Base-by-base conservation (phyloP, 78 protist species). In the Guillardia theta region DNA sequence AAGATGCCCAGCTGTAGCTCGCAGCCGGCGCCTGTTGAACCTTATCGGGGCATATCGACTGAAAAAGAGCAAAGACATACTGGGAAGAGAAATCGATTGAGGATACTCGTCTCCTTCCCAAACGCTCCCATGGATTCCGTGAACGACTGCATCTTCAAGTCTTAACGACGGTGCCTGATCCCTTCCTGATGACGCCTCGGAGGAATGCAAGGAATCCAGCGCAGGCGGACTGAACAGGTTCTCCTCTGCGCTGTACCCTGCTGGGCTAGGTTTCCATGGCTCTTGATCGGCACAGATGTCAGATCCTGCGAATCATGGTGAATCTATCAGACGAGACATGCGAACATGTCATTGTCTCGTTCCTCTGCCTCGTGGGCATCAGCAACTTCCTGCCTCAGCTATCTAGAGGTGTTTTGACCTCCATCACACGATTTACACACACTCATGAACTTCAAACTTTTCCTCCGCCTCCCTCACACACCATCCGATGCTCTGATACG, bases 11-110 rank as follows among this genome's bases (percentile, higher is more conserved):
- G 9, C 36, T 33, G 83, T 70, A 70, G 83, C 45, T 33, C 10
- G 83, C 27, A 36, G 9, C 12, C 41, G 83, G 83, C 1, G 83
- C n/a, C n/a, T n/a, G n/a, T n/a, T n/a, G n/a, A n/a, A n/a, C n/a
- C n/a, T n/a, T n/a, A n/a, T n/a, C n/a, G n/a, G n/a, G n/a, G n/a
- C n/a, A n/a, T n/a, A n/a, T n/a, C n/a, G n/a, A n/a, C n/a, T n/a
- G n/a, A n/a, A n/a, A n/a, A n/a, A n/a, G n/a, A n/a, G n/a, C n/a
- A n/a, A n/a, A n/a, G n/a, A n/a, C n/a, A n/a, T n/a, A n/a, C 83
- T 24, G 83, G 83, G 83, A 70, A 70, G 83, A 70, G 83, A 18
- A 70, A 70, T 70, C 83, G 83, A 33, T 70, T 70, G 27, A 70
- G 6, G 41, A 70, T 70, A 43, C 83, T 70, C 27, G 9, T 70